Base-by-base conservation (phyloP, 2,329 filamentous ascomycete genomes). In the Pestalotiopsis sp. region DNA sequence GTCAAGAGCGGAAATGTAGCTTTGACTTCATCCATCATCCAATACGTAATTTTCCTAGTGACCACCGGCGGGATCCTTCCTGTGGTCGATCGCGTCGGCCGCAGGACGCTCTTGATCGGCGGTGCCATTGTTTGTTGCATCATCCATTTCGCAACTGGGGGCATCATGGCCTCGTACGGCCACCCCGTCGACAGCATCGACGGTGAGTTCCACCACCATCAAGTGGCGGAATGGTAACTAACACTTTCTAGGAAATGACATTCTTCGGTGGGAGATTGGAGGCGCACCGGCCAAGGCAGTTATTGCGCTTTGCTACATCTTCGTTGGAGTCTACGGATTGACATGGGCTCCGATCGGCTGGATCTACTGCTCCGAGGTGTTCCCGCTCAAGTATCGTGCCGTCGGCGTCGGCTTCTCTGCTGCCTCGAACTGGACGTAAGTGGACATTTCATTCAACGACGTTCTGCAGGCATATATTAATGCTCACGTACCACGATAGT, bases 31-130 rank as follows among this genome's bases (percentile, higher is more conserved):
- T 85, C 85, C 6, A 84, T 84, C 56, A 86, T 87, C 41, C 85
- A 87, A 77, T 87, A 87, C 63, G 84, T 86, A 38, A 86, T 87
- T 66, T 87, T 87, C 78, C 78, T 87, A 2, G 81, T 86, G 11
- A 87, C 85, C 2, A 88, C 85, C 0, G 84, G 84, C 6, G 69
- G 78, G 45, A 83, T 87, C 36, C 80, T 88, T 9, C 83, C 84
- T 2, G 80, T 82, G 59, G 83, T 88, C 60, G 86, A 87, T 63
- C 81, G 80, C 1, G 77, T 86, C 11, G 85, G 85, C 2, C 84
- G 85, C 1, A 81, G 85, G 25, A 77, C 79, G 38, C 76, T 87
- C 0, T 80, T 88, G 3, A 77, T 87, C 1, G 74, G 75, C 1
- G 86, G 86, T 3, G 81, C 84, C 0, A 71, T 86, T 11, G 69